A percentile compares a stretch with the other conserved stretches of the same genome.
These are phyloP conservation scores for Trichoderma sp. DNA, from an alignment of 2,329 filamentous ascomycete genomes.

Conservation along the genomic window DNA sequence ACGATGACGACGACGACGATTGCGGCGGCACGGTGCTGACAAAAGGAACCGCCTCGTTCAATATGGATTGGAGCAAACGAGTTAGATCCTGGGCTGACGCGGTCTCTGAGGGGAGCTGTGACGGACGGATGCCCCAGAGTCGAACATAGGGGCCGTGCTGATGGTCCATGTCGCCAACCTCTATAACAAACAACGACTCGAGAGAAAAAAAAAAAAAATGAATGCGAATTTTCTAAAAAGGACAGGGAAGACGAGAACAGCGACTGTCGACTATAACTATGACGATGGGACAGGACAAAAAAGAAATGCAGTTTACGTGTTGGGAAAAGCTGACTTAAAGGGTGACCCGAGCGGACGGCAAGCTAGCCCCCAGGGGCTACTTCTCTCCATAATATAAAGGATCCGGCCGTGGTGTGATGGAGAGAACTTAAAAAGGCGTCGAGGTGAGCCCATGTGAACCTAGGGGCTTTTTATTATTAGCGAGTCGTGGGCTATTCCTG, in stretches of 20 bases:
- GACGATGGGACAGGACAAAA: neutral
- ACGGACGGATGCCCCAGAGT: slow-evolving; percentile 49
- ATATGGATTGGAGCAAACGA: slow-evolving; percentile 49
- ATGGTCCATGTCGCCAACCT: slow-evolving; percentile 17
- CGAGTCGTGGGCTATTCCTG: neutral
- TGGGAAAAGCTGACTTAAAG: neutral
- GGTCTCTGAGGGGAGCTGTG: slow-evolving; percentile 44
- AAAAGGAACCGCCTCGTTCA: slow-evolving; percentile 59
- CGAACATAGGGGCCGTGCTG: slow-evolving; percentile 48
- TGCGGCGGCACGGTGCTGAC: slow-evolving; percentile 48
- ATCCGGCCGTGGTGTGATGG: neutral
- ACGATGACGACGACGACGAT: slow-evolving; percentile 22
- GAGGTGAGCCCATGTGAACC: neutral
- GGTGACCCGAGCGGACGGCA: neutral
- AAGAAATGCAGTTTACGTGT: neutral
- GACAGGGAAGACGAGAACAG: neutral
- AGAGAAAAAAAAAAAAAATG: neutral
- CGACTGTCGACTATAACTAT: no score
- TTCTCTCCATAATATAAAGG: neutral
- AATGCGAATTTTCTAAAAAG: neutral
- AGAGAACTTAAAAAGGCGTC: neutral
- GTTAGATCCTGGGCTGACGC: slow-evolving; percentile 43
- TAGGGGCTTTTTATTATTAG: neutral
- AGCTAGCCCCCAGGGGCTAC: slow-evolving; percentile 6
- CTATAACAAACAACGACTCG: neutral